Evolutionary conservation across 495 filamentous ascomycete species (phyloP), one percentile per base, ranked within the genome.

Genomic region (Astrothelium macrocarpum): DNA sequence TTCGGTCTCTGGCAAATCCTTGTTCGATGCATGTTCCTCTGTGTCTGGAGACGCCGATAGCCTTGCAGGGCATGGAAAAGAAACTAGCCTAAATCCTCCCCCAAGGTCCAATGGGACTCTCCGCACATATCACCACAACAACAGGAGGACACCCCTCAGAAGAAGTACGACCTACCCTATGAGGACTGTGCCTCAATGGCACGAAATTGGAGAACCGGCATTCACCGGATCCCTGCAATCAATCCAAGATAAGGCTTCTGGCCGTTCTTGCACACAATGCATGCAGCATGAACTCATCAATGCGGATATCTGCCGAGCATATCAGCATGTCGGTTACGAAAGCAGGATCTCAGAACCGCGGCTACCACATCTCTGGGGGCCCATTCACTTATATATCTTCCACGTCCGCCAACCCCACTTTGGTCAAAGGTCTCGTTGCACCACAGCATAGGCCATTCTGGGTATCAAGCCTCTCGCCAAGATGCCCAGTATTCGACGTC

Each of bases 401-500:
- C 49, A n/a, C 29, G 49, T 29, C 9, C 7, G 7, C 49, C 49
- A 10, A 26, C 49, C 49, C 49, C 49, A 25, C 49, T 9, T 56
- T 2, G 2, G 9, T 20, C 29, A 25, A 29, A 56, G 25, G 26
- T 29, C 7, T 16, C 16, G 23, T 29, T 29, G 45, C n/a, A 18
- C 14, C 29, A 3, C 49, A 3, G 29, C 20, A 25, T 2, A 56
- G 16, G 25, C 25, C 23, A 0, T 11, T 3, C 25, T 29, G 20
- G 49, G 25, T 2, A 56, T 5, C 12, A 25, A 56, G 11, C 5
- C 26, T 10, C 7, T 20, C 49, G 49, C 16, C 23, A 29, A 56
- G 25, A 56, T 56, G 49, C 49, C 20, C 20, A 56, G 49, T 3
- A 64, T 64, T 0, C 62, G 62, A 32, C 42, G 62, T 29, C 46